Evolutionary conservation across 1,284 basidiomycete genomes (phyloP), one percentile per base, ranked within the genome.

Genomic region (Ceratobasidium theobromae): DNA sequence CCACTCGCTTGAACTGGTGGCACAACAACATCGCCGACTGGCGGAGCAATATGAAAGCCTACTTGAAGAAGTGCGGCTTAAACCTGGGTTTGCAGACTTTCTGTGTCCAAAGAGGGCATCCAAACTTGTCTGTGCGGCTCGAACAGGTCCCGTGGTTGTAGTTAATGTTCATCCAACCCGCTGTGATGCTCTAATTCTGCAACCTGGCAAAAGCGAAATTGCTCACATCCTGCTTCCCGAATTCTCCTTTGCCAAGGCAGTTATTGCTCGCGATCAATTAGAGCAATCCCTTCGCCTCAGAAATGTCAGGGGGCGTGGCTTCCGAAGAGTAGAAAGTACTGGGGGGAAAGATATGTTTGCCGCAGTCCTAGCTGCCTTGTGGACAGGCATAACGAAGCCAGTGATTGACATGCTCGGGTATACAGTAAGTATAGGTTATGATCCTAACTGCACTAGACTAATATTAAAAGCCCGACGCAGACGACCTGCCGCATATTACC

Each of bases 401-500:
- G 27, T 70, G 3, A 23, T 67, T 21, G 28, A 58, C 2, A 4
- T 9, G 11, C 48, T 69, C 4, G 38, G 41, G 25, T 40, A 41
- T 25, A 28, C 27, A 25, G 66, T 64, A 45, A 38, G 35, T 11
- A n/a, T n/a, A n/a, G n/a, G 66, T 53, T 23, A 3, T 58, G 12
- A 21, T 21, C 2, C 27, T 14, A 25, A 14, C 25, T 27, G 4
- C 25, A 16, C 11, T 38, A 9, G 38, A n/a, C 18, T 6, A 41
- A 8, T 9, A 27, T 14, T 3, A 52, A 8, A 46, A 30, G 21
- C 11, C 30, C 53, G n/a, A 57, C 11, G 21, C 11, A 11, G 23
- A 33, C 3, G 18, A 32, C 9, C 53, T 71, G 66, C 65, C 72
- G 67, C 57, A 52, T 32, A 66, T 77, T 11, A 74, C 72, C 55